Conservation (phyloP, 306 rosid species). For the Canavalia ensiformis region DNA sequence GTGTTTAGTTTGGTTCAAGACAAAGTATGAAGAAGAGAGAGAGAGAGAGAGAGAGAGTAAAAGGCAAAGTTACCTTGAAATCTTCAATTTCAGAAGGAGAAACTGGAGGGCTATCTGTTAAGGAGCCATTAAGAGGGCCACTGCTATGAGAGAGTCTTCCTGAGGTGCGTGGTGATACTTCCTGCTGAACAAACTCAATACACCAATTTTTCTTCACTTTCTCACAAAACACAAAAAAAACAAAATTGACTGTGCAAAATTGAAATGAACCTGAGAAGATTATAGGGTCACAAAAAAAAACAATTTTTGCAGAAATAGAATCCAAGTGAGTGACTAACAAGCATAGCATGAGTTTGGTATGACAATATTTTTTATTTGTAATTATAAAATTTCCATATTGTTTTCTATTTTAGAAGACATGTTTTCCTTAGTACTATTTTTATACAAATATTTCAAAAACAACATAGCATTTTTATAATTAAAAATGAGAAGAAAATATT, state of each 20-base stretch:
- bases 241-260: not conserved
- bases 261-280: too few species aligned
- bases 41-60: constrained; percentile 28
- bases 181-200: constrained; percentile 66
- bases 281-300: too few species aligned
- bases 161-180: constrained; percentile 91
- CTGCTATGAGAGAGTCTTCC: constrained; percentile 95
- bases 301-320: too few species aligned
- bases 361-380: too few species aligned
- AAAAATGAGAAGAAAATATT: too few species aligned
- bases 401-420: too few species aligned
- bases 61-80: constrained; percentile 64
- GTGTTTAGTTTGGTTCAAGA: not conserved
- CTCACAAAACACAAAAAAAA: not conserved
- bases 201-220: constrained; percentile 12
- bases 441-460: too few species aligned
- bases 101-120: constrained; percentile 92
- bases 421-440: too few species aligned
- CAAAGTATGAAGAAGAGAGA: not conserved
- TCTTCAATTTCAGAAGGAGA: constrained; percentile 92
- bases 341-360: not conserved
- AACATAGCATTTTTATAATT: too few species aligned
- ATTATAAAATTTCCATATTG: too few species aligned
- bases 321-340: not conserved
- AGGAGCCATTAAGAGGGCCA: constrained; percentile 94